Evolutionary conservation across 1,139 yeast species (phyloP), one percentile per base, ranked within the genome.

Genomic region (Suhomyces coccinellae): DNA sequence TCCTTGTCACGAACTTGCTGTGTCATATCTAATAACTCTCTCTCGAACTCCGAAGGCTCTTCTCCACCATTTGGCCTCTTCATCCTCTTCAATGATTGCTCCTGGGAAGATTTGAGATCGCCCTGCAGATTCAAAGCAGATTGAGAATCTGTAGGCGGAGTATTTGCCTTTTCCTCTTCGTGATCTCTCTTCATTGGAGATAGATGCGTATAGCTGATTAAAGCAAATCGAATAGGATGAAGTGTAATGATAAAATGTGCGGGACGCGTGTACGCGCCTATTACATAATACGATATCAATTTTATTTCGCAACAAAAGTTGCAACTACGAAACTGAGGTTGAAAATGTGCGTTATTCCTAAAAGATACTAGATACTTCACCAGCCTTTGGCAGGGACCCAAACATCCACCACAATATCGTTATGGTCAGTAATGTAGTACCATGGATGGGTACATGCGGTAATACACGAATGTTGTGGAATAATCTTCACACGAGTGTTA

Each of bases 401-500:
- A 12, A 86, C 69, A 57, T 87, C 95, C 1, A 67, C 73, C 3
- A 85, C 82, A 5, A 57, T 63, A 15, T 73, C 77, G 3, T 63
- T 67, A 10, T 71, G 76, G 35, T 81, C 81, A 17, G 80, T 71
- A 1, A 82, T 67, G 59, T 66, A 84, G 62, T 73, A 84, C 70
- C 79, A 81, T 3, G 82, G 80, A 59, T 73, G 83, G 14, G 81
- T 70, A 6, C 84, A 83, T 38, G 87, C 86, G 1, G 87, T 78
- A 47, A 87, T 86, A 61, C 95, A 87, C 11, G 83, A 71, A 59
- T 87, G 95, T 57, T 87, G 93, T 1, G 93, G 91, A 26, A 80
- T 56, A 33, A 87, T 69, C 36, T 69, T 66, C 7, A 86, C 70
- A 43, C 75, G 74, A 1, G 82, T 73, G 2, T 90, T 86, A 37